Evolutionary conservation across 1,284 basidiomycete species (phyloP), one percentile per base, ranked within the genome.

Genomic region (Heterobasidion irregulare): DNA sequence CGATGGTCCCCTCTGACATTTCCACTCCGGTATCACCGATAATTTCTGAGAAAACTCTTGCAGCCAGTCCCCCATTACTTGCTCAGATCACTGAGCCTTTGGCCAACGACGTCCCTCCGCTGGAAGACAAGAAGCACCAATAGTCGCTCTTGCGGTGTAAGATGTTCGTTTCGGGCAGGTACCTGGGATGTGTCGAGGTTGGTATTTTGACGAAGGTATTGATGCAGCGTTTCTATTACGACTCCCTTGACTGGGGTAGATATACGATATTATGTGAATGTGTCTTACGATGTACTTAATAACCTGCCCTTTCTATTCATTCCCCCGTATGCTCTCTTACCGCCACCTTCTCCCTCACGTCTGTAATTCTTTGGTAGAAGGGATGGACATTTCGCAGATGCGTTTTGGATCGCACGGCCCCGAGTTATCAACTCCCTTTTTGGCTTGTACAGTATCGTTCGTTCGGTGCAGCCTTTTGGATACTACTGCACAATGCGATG

Each of bases 21-120:
- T 61, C 60, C 13, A 53, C 54, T 26, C 57, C 61, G 7, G 57
- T 58, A 35, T 61, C 59, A 19, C 61, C 61, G 2, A 35, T 57
- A 8, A 47, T 62, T 34, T 47, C n/a, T 16, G 32, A 13, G 43
- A 52, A 57, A 15, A 34, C 33, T 6, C 59, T 56, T 6, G 47
- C 50, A 26, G 49, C 53, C 19, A 51, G 44, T 32, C 46, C 10
- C 9, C 44, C 33, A 13, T 34, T 47, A 12, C 53, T 47, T 13
- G 9, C 53, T n/a, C 53, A 47, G 46, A 8, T 12, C 26, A 43
- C 44, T 26, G 16, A 8, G 6, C 8, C 26, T 5, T 10, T 16
- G 8, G 26, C 41, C 26, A 19, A 16, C 12, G 51, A 53, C 4
- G 26, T 45, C 15, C 13, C 44, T 9, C 44, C 43, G 41, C 52